These are phyloP conservation scores for Cyberlindnera veronae DNA, from an alignment of 805 yeast species.

Conservation along the genomic window DNA sequence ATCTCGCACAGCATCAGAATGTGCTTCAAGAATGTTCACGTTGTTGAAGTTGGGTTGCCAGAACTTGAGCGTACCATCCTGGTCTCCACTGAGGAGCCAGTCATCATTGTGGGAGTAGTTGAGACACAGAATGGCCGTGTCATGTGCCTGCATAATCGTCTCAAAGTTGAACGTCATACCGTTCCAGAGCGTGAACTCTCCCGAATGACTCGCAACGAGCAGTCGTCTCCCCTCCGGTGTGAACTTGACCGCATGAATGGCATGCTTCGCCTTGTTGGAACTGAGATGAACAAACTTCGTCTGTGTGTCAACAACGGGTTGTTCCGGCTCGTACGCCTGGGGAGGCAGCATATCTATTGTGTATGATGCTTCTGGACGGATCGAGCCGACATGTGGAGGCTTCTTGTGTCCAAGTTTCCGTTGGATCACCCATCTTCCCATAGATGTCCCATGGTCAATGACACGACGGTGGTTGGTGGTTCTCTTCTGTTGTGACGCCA, in stretches of 20 bases:
- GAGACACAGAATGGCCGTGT: constrained; percentile 75
- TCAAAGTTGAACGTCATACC: constrained; percentile 94
- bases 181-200: constrained; percentile 96
- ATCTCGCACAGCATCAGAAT: constrained; percentile 80
- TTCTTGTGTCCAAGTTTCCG: constrained; percentile 42
- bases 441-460: constrained; percentile 72
- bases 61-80: constrained; percentile 84
- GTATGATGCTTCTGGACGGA: constrained; percentile 69
- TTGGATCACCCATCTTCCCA: constrained; percentile 59
- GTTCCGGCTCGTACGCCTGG: constrained; percentile 44
- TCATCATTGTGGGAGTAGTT: constrained; percentile 87
- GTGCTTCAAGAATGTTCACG: constrained; percentile 77
- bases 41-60: constrained; percentile 99
- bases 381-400: constrained; percentile 39
- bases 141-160: constrained; percentile 98
- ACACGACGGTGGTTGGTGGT: constrained; percentile 58
- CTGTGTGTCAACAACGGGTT: constrained; percentile 59
- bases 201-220: constrained; percentile 85
- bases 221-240: constrained; percentile 94
- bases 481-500: constrained; percentile 43
- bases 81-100: constrained; percentile 93
- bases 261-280: constrained; percentile 87
- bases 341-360: constrained; percentile 66
- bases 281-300: constrained; percentile 87
- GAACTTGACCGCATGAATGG: constrained; percentile 88